Evolutionary conservation across 2,329 filamentous ascomycete species (phyloP).

Genomic region (Penicillium sp.): DNA sequence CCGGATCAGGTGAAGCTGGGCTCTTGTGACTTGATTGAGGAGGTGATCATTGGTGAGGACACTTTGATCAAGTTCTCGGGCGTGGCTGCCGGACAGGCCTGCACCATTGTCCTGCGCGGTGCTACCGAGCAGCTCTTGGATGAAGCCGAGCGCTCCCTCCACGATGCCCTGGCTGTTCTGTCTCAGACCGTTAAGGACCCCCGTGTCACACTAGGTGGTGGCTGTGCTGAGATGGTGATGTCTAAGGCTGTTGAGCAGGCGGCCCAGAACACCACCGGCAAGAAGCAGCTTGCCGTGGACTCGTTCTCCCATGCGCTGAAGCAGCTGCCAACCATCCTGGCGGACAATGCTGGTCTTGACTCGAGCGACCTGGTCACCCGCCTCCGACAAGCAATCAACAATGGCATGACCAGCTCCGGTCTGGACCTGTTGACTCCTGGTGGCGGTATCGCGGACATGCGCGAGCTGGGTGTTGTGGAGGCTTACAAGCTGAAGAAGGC

Average conservation of each 20-base stretch:
- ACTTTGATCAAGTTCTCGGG: conserved; percentile 97
- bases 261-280: conserved; percentile 91
- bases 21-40: conserved; percentile 92
- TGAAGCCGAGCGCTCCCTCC: conserved; percentile 91
- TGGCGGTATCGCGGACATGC: conserved; percentile 93
- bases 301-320: conserved; percentile 85
- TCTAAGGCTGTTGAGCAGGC: conserved; percentile 94
- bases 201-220: conserved; percentile 88
- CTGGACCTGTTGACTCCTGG: conserved; percentile 86
- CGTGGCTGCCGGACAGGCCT: conserved; percentile 88
- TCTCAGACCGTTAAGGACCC: conserved; percentile 96
- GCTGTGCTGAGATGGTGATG: conserved; percentile 99
- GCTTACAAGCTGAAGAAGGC: conserved; percentile 98
- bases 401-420: conserved; percentile 88
- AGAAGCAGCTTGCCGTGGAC: conserved; percentile 92
- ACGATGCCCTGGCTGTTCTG: conserved; percentile 92
- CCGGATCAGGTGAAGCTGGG: conserved; percentile 96
- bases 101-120: conserved; percentile 93
- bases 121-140: conserved; percentile 96
- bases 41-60: conserved; percentile 97
- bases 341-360: conserved; percentile 95
- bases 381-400: conserved; percentile 90
- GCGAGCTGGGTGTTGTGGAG: conserved; percentile 91
- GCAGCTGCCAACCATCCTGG: conserved; percentile 93
- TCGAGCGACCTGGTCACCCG: conserved; percentile 91